Percentiles rank a stretch among this genome's conserved stretches.
phyloP scores from a whole-genome alignment of 106 monocot species.

The Cymbidium sinense region DNA sequence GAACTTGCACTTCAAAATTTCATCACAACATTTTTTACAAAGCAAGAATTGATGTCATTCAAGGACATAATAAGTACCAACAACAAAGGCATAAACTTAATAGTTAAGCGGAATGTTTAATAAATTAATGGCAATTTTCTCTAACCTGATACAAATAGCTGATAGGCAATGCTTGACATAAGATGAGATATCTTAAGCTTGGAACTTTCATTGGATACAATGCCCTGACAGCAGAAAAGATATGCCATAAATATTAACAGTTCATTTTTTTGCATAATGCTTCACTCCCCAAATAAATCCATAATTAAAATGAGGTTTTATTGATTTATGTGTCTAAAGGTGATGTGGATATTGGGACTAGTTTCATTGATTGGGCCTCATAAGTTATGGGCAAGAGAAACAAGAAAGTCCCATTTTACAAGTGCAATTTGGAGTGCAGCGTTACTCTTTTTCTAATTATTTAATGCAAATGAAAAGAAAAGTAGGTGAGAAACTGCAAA shows the following conservation, averaged over 20 bases:
- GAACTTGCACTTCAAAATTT: no score
- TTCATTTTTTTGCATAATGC: not conserved
- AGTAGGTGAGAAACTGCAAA: not conserved
- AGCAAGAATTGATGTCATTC: no score
- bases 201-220: constrained; percentile 67
- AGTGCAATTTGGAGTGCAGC: not conserved
- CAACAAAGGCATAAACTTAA: not conserved
- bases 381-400: not conserved
- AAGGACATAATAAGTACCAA: not conserved
- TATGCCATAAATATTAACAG: not conserved
- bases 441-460: no score
- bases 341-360: not conserved
- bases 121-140: not conserved
- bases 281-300: not conserved
- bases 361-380: not conserved
- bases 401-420: not conserved
- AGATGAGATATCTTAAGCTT: constrained; percentile 57
- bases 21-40: no score
- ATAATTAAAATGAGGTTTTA: not conserved
- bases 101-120: not conserved
- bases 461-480: not conserved
- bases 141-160: constrained; percentile 86
- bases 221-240: constrained; percentile 46
- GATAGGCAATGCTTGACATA: constrained; percentile 72
- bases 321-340: not conserved